phyloP scores from a whole-genome alignment of 75 land plant genomes.

The Sequoia sempervirens region DNA sequence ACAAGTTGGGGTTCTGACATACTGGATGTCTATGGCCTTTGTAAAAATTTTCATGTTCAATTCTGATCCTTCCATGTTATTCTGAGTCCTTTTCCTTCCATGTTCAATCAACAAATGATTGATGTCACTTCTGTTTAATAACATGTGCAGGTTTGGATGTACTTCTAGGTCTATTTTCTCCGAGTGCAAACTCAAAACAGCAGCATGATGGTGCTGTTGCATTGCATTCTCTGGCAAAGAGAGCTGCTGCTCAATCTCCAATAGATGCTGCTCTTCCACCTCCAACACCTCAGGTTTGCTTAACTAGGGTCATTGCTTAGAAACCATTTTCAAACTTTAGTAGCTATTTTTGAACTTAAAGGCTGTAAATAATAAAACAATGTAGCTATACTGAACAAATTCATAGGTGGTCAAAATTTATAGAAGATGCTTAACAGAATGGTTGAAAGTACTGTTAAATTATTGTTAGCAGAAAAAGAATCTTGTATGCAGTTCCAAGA shows the following conservation, averaged over 20 bases:
- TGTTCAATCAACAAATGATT: background rate
- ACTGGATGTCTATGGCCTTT: background rate
- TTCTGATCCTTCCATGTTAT: background rate
- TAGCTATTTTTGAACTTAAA: background rate
- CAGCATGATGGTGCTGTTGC: constrained; percentile 81
- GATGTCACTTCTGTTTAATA: background rate
- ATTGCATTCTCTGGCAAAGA: constrained; percentile 71
- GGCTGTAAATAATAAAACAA: background rate
- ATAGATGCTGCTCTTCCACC: constrained; percentile 90
- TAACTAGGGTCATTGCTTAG: background rate
- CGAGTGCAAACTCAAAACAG: constrained; percentile 50
- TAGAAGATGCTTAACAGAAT: background rate
- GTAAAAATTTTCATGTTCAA: background rate
- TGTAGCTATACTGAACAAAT: background rate
- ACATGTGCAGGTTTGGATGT: constrained; percentile 65
- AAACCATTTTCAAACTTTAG: background rate
- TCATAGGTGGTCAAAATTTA: background rate
- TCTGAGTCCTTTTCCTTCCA: background rate
- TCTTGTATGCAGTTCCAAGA: background rate
- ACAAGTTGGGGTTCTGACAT: background rate
- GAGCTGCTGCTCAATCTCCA: constrained; percentile 71
- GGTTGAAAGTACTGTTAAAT: background rate
- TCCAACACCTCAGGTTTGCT: constrained; percentile 84
- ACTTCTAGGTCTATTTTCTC: constrained; percentile 63
- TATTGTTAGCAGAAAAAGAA: background rate